A percentile compares a stretch with the other conserved stretches of the same genome.
phyloP scores from a whole-genome alignment of 305 asterid genomes.

The Fraxinus latifolia region DNA sequence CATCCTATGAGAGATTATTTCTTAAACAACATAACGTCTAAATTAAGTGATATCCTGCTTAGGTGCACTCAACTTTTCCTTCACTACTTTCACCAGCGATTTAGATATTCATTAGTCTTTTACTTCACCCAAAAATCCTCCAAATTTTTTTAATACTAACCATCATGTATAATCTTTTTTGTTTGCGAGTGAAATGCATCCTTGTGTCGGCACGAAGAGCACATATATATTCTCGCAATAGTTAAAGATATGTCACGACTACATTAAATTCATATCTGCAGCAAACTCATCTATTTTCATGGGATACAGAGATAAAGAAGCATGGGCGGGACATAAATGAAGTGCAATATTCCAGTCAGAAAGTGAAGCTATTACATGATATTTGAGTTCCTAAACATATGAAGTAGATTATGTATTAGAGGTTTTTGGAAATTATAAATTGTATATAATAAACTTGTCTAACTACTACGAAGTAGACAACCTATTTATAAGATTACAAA shows the following conservation, averaged over 20 bases:
- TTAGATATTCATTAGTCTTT: not conserved
- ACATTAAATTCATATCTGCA: constrained; percentile 6
- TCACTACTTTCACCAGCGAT: not conserved
- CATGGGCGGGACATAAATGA: constrained; percentile 6
- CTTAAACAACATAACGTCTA: not conserved
- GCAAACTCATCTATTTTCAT: constrained; percentile 14
- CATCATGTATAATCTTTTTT: constrained; percentile 11
- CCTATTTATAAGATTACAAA: not conserved
- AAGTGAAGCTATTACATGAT: not conserved
- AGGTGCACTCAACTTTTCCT: not conserved
- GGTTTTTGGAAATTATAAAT: not conserved
- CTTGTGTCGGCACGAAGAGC: constrained; percentile 13
- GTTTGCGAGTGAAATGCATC: constrained; percentile 8
- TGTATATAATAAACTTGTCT: not conserved
- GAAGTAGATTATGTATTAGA: not conserved
- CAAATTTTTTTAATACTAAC: constrained; percentile 6
- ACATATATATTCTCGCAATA: constrained; percentile 12
- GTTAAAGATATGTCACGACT: constrained; percentile 2
- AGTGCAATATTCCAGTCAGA: constrained; percentile 15
- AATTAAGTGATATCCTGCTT: not conserved
- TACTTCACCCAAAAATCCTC: not conserved
- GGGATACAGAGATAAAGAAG: constrained; percentile 4
- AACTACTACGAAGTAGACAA: not conserved
- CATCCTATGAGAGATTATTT: not conserved
- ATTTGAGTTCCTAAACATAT: constrained; percentile 2